Percentiles rank a stretch among this genome's conserved stretches.
These are phyloP conservation scores for Dothiorella sarmentorum DNA, from an alignment of 2,329 filamentous ascomycete genomes.

Conservation along the genomic window DNA sequence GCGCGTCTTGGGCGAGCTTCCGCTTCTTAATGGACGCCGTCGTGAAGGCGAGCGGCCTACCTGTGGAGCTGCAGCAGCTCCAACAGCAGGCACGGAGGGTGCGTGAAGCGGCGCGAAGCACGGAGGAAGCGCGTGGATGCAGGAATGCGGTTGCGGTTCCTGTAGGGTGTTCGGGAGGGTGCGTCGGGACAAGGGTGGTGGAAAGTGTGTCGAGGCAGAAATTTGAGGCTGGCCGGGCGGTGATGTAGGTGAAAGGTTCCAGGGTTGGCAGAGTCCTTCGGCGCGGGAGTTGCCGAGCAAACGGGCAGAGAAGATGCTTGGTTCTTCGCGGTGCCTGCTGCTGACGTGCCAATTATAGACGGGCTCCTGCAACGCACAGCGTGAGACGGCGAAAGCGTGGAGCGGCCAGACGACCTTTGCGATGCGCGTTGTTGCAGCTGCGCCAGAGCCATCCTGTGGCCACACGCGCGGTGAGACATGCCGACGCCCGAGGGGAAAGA, in stretches of 20 bases:
- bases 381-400: not conserved
- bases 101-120: constrained; percentile 12
- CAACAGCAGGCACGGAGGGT: constrained; percentile 30
- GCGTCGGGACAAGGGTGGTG: not conserved
- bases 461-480: not conserved
- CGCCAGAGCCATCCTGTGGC: not conserved
- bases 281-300: constrained; percentile 14
- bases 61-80: constrained; percentile 38
- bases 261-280: not conserved
- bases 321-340: not conserved
- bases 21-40: constrained; percentile 47
- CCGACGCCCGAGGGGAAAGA: not conserved
- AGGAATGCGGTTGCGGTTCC: not conserved
- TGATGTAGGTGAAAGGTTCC: constrained; percentile 2
- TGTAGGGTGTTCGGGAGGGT: not conserved
- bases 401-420: not conserved
- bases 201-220: constrained; percentile 14
- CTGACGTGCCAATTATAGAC: constrained; percentile 1
- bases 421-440: constrained; percentile 7
- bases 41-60: constrained; percentile 36
- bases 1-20: constrained; percentile 37
- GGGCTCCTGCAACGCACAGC: not conserved
- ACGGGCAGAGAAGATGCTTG: not conserved
- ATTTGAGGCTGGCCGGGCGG: constrained; percentile 12
- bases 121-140: not conserved